A percentile compares a stretch with the other conserved stretches of the same genome.
Conservation (phyloP, 768 basidiomycete genomes). For the Phylloporus rhodoxanthus region DNA sequence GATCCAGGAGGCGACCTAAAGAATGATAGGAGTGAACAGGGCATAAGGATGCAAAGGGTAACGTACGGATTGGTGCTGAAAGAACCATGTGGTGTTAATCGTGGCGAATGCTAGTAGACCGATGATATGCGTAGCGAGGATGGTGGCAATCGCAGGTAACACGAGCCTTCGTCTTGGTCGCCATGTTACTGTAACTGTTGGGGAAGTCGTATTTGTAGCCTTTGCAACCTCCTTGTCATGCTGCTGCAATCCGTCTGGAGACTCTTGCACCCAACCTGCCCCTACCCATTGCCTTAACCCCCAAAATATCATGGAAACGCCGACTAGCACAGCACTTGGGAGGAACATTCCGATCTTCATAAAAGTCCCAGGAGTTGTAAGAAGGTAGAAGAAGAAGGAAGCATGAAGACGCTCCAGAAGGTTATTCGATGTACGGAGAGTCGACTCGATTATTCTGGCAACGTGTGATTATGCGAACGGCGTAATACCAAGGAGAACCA, state of each 20-base stretch:
- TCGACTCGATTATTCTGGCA: slow-evolving; percentile 74
- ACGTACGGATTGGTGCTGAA: slow-evolving; percentile 38
- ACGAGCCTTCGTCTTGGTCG: slow-evolving; percentile 46
- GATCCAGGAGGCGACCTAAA: slow-evolving; percentile 24
- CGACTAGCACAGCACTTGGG: slow-evolving; percentile 80
- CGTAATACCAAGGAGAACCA: slow-evolving; percentile 18
- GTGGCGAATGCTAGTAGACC: slow-evolving; percentile 49
- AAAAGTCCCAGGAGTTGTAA: slow-evolving; percentile 51
- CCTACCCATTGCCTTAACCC: slow-evolving; percentile 72
- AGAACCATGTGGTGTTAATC: slow-evolving; percentile 43
- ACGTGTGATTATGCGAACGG: neutral
- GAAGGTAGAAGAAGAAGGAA: slow-evolving; percentile 94
- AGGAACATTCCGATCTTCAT: slow-evolving; percentile 89
- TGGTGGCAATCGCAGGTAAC: slow-evolving; percentile 45
- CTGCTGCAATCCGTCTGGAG: neutral
- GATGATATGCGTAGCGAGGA: slow-evolving; percentile 49
- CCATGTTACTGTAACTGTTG: slow-evolving; percentile 2
- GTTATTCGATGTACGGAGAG: slow-evolving; percentile 87
- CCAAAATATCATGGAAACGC: slow-evolving; percentile 77
- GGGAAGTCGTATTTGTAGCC: neutral
- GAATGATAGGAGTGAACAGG: slow-evolving; percentile 17
- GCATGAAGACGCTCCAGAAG: slow-evolving; percentile 93
- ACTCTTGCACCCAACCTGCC: slow-evolving; percentile 46
- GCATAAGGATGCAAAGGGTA: neutral
- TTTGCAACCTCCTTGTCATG: neutral